phyloP scores from a whole-genome alignment of 176 grass and related monocot species.

The Alopecurus myosuroides region DNA sequence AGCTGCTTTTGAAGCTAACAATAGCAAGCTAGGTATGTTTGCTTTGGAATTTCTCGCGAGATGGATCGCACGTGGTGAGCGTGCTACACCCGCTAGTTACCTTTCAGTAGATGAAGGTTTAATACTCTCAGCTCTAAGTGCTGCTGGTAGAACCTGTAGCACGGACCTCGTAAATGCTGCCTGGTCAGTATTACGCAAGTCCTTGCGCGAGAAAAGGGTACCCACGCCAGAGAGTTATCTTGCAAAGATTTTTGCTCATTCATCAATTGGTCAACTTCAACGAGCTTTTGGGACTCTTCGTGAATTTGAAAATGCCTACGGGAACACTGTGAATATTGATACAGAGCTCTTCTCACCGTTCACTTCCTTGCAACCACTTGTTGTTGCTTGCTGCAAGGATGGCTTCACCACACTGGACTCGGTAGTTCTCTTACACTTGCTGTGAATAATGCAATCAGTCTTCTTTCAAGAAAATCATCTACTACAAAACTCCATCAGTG shows the following conservation, averaged over 20 bases:
- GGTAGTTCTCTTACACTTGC: constrained; percentile 45
- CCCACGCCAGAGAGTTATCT: constrained; percentile 77
- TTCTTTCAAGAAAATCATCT: background rate
- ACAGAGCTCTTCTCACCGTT: constrained; percentile 90
- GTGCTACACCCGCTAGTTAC: constrained; percentile 37
- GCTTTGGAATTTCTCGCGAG: constrained; percentile 67
- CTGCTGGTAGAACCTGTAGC: constrained; percentile 64
- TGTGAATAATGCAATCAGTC: constrained; percentile 2
- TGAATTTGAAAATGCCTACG: constrained; percentile 90
- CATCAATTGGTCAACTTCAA: constrained; percentile 80
- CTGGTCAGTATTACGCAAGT: constrained; percentile 68
- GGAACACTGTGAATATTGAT: constrained; percentile 56
- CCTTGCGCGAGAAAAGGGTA: constrained; percentile 70
- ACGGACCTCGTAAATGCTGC: constrained; percentile 66
- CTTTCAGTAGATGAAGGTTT: constrained; percentile 88
- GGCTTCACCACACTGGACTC: constrained; percentile 78
- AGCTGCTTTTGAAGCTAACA: constrained; percentile 73
- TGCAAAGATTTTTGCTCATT: constrained; percentile 91
- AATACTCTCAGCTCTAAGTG: constrained; percentile 64
- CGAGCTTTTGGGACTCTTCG: constrained; percentile 71
- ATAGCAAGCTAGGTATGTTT: constrained; percentile 73
- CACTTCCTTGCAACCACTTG: constrained; percentile 79
- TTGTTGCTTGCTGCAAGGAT: constrained; percentile 81
- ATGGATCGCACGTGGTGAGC: constrained; percentile 82
- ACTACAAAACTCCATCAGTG: background rate